Conservation (phyloP, 139 green algal species). For the Chlamydomonas eustigma region DNA sequence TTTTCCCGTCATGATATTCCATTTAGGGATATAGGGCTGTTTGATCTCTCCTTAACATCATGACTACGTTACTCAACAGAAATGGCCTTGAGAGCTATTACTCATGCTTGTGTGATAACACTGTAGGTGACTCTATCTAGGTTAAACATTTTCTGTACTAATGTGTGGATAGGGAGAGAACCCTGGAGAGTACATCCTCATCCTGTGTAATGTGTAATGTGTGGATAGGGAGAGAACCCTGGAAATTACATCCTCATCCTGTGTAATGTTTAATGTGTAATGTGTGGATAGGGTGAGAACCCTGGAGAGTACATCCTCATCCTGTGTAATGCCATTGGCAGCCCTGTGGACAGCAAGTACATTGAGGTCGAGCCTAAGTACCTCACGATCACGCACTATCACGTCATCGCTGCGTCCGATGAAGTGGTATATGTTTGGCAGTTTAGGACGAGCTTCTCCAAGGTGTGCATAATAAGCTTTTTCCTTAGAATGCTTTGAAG, state of each 20-base stretch:
- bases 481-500: no score
- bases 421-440: conserved; percentile 71
- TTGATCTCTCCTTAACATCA: no score
- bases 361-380: conserved; percentile 23
- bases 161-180: conserved; percentile 54
- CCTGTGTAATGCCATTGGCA: conserved; percentile 80
- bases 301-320: conserved; percentile 67
- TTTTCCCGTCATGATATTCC: no score
- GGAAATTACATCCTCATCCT: not conserved
- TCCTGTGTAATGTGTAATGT: not conserved
- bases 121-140: no score
- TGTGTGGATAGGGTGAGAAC: conserved; percentile 50
- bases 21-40: no score
- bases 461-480: no score
- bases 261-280: not conserved
- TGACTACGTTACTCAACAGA: no score
- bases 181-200: conserved; percentile 36
- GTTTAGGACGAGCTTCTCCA: conserved; percentile 49
- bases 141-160: no score
- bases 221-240: not conserved
- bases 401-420: conserved; percentile 19
- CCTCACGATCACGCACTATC: conserved; percentile 19
- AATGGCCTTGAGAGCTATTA: no score
- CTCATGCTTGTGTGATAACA: no score
- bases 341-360: conserved; percentile 70